phyloP scores from a whole-genome alignment of 148 eudicot genomes.

The Gaultheria prostrata region DNA sequence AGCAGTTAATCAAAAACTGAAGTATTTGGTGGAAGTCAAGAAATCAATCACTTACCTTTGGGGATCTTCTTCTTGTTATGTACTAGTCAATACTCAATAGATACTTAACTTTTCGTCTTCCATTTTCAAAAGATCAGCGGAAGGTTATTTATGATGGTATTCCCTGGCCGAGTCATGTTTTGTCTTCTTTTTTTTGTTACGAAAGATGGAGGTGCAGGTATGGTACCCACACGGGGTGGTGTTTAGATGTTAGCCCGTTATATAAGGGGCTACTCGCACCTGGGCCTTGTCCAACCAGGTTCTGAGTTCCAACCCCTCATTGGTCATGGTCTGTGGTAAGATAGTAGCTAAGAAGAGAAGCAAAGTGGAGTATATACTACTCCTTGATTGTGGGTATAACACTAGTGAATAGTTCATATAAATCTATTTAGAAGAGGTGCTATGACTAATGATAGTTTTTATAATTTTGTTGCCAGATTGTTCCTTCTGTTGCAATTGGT shows the following conservation, averaged over 20 bases:
- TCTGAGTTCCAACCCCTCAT: too few species aligned
- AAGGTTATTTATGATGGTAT: neutral
- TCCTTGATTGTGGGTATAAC: neutral
- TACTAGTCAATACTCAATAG: neutral
- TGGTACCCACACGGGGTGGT: too few species aligned
- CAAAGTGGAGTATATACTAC: neutral
- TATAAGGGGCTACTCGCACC: too few species aligned
- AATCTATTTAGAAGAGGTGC: neutral
- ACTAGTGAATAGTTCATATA: neutral
- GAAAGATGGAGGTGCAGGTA: too few species aligned
- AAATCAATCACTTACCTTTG: neutral
- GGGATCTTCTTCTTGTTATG: neutral
- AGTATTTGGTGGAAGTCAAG: too few species aligned
- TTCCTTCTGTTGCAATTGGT: slow-evolving; percentile 27
- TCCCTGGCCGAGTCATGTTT: neutral
- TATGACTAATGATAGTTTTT: neutral
- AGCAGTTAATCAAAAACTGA: too few species aligned
- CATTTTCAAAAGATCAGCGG: neutral
- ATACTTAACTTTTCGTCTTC: neutral
- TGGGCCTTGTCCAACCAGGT: too few species aligned
- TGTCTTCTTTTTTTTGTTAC: too few species aligned
- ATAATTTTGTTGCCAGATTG: slow-evolving; percentile 13
- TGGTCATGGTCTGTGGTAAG: too few species aligned
- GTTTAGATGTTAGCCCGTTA: too few species aligned
- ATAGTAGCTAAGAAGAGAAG: neutral